Evolutionary conservation across 805 yeast species (phyloP), one percentile per base, ranked within the genome.

Genomic region (Candida xyloterini): DNA sequence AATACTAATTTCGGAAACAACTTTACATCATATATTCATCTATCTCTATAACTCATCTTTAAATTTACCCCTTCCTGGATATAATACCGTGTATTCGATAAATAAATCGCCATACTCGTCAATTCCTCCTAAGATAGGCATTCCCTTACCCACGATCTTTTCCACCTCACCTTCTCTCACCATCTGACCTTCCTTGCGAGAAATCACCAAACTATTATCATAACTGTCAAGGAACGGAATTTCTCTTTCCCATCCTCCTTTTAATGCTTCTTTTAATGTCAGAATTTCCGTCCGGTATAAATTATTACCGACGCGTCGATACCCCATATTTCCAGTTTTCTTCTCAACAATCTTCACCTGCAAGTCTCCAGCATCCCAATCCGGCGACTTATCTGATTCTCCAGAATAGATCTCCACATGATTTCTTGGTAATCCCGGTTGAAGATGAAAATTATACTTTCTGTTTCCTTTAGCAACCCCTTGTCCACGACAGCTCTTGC

Each of bases 371-470:
- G 95, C 77, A 5, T 71, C 74, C 71, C 78, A 73, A 39, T 85
- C 95, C 2, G 98, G 97, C 48, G 73, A 73, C 56, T 80, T 84
- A 57, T 91, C 95, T 5, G 91, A 89, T 60, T 88, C 88, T 2
- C 91, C 95, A 34, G 70, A 70, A 35, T 82, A 66, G 1, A 75
- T 72, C 48, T 78, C 77, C 29, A 71, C 71, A 51, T 73, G 72
- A 42, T 76, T 74, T 52, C 90, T 68, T 9, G 77, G 71, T 8
- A 80, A 66, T 18, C 99, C 99, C 0, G 89, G 81, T 27, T 73
- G 74, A 14, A 93, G 52, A 51, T 76, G 76, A 14, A 89, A 64
- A 31, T 70, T 71, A 62, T 81, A 82, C 15, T 69, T 65, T 53
- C 91, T 75, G 9, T 53, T 52, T 30, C 73, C 79, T 28, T 78